A percentile compares a stretch with the other conserved stretches of the same genome.
Evolutionary conservation across 2,329 filamentous ascomycete genomes (phyloP).

Genomic region (Fusarium sp.): DNA sequence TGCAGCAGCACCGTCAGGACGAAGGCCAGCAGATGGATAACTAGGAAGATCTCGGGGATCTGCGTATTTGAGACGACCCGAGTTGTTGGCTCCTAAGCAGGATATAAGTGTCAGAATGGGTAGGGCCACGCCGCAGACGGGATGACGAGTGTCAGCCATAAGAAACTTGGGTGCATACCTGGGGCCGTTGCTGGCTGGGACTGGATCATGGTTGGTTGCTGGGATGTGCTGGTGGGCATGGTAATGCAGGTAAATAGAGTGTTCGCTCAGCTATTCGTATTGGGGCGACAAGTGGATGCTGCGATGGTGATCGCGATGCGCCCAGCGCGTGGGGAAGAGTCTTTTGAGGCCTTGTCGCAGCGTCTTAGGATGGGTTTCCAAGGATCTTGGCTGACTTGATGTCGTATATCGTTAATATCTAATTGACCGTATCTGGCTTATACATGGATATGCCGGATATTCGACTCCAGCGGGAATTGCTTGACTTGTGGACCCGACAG

Average conservation of each 20-base stretch:
- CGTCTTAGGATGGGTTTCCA: constrained; percentile 13
- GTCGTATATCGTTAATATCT: constrained; percentile 18
- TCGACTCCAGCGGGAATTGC: constrained; percentile 16
- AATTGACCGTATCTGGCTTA: constrained; percentile 14
- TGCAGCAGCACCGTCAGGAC: constrained; percentile 69
- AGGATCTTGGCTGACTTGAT: constrained; percentile 20
- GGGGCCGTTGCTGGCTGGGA: constrained; percentile 36
- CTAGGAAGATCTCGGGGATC: constrained; percentile 78
- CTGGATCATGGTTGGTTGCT: constrained; percentile 45
- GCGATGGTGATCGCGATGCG: constrained; percentile 10
- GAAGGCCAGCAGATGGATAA: constrained; percentile 75
- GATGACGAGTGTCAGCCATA: constrained; percentile 24
- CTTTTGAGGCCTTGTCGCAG: constrained; percentile 7
- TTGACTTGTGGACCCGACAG: constrained; percentile 26
- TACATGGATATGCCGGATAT: constrained; percentile 23
- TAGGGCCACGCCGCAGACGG: constrained; percentile 17
- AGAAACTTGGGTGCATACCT: constrained; percentile 40
- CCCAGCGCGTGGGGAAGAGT: constrained; percentile 10
- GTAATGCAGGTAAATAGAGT: constrained; percentile 23
- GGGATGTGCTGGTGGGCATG: constrained; percentile 37
- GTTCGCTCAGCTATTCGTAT: constrained; percentile 32
- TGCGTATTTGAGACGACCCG: constrained; percentile 73
- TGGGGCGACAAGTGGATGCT: constrained; percentile 24
- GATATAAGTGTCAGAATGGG: constrained; percentile 31
- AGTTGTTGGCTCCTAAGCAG: constrained; percentile 42